These are phyloP conservation scores for Fraxinus ornus DNA, from an alignment of 305 asterid species.

Conservation along the genomic window DNA sequence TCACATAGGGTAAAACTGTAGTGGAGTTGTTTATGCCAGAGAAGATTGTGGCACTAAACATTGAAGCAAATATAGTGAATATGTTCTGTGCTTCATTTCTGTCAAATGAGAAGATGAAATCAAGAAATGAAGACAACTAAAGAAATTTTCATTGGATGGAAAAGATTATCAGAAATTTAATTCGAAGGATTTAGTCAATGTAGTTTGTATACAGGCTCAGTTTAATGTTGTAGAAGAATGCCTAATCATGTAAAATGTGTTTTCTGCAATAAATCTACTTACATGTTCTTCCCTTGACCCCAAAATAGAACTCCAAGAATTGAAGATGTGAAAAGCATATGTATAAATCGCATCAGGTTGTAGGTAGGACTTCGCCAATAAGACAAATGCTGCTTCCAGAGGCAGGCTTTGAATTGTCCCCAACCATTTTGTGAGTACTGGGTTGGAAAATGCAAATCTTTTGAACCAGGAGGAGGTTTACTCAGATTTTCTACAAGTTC, in stretches of 20 bases:
- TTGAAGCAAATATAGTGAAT: conserved; percentile 44
- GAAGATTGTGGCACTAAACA: conserved; percentile 37
- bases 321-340: conserved; percentile 37
- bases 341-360: conserved; percentile 43
- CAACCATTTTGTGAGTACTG: conserved; percentile 48
- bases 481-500: conserved; percentile 40
- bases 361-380: conserved; percentile 75
- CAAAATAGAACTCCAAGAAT: conserved; percentile 44
- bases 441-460: conserved; percentile 47
- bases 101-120: conserved; percentile 19
- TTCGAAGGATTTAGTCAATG: neutral
- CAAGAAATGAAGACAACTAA: neutral
- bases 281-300: conserved; percentile 52
- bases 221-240: neutral
- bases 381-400: conserved; percentile 68
- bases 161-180: neutral
- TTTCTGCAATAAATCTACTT: conserved; percentile 17
- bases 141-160: neutral
- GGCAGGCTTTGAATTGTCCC: conserved; percentile 64
- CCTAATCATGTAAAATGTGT: neutral
- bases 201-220: neutral
- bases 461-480: conserved; percentile 43
- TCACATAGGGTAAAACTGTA: conserved; percentile 43
- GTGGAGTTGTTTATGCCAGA: conserved; percentile 48
- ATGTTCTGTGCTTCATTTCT: conserved; percentile 39